phyloP scores from a whole-genome alignment of 1,139 yeast genomes.

The Hansenula sp. region DNA sequence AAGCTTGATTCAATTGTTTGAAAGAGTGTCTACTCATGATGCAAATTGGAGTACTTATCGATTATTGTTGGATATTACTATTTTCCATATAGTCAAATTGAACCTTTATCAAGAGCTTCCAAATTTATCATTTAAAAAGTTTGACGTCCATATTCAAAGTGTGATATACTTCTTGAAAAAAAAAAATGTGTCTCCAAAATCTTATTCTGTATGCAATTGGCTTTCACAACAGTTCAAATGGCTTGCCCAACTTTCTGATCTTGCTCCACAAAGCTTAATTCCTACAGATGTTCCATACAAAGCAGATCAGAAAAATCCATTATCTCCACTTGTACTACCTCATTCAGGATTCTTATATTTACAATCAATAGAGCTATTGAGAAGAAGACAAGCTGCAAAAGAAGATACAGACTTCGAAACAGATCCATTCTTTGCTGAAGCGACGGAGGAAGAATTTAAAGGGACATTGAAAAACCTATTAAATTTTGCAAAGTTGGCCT shows the following conservation, averaged over 20 bases:
- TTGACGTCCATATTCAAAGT: constrained; percentile 55
- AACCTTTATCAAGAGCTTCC: constrained; percentile 60
- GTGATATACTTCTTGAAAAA: constrained; percentile 28
- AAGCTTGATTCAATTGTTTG: constrained; percentile 35
- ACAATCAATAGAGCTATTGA: constrained; percentile 32
- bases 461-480: constrained; percentile 27
- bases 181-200: constrained; percentile 16
- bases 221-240: constrained; percentile 39
- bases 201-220: constrained; percentile 35
- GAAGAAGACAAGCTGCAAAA: constrained; percentile 15
- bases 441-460: constrained; percentile 16
- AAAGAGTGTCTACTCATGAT: constrained; percentile 20
- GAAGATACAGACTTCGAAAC: constrained; percentile 16
- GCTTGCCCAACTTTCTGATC: constrained; percentile 51
- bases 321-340: constrained; percentile 34
- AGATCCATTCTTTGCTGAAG: constrained; percentile 20
- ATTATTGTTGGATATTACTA: constrained; percentile 50
- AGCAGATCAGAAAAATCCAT: constrained; percentile 21
- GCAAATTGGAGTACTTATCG: constrained; percentile 40
- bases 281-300: constrained; percentile 32
- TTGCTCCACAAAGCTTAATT: constrained; percentile 30
- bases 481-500: constrained; percentile 31
- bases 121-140: constrained; percentile 56
- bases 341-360: constrained; percentile 42
- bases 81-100: constrained; percentile 59